phyloP scores from a whole-genome alignment of 1,284 basidiomycete species.

The Heliocybe sulcata region DNA sequence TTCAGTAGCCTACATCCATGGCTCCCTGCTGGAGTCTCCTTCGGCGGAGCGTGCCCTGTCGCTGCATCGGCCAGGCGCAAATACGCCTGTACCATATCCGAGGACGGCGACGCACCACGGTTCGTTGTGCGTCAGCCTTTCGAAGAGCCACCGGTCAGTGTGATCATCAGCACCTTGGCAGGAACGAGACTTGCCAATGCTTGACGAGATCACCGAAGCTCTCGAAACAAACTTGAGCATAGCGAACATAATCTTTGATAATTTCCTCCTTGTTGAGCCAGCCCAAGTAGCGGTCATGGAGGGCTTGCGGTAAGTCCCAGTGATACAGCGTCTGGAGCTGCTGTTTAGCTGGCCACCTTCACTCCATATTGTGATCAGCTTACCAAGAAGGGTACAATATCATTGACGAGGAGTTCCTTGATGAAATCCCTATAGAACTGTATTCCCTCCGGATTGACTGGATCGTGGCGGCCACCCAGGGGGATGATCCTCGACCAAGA shows the following conservation, averaged over 20 bases:
- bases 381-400: conserved; percentile 66
- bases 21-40: conserved; percentile 60
- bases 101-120: conserved; percentile 68
- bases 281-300: conserved; percentile 67
- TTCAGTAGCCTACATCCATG: conserved; percentile 52
- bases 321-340: conserved; percentile 66
- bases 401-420: conserved; percentile 51
- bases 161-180: neutral
- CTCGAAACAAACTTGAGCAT: conserved; percentile 60
- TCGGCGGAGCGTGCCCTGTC: conserved; percentile 45
- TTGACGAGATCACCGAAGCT: conserved; percentile 71
- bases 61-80: conserved; percentile 64
- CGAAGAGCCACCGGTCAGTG: neutral
- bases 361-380: conserved; percentile 18
- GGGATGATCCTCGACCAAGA: conserved; percentile 73
- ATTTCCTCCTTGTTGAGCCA: conserved; percentile 64
- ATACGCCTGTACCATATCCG: conserved; percentile 59
- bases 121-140: conserved; percentile 66
- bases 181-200: conserved; percentile 41
- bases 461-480: conserved; percentile 59
- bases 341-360: neutral
- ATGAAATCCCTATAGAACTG: conserved; percentile 62
- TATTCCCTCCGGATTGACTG: conserved; percentile 61
- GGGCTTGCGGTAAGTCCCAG: conserved; percentile 70
- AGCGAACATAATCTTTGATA: conserved; percentile 55